Evolutionary conservation across 371 early-diverging fungal genomes (phyloP), one percentile per base, ranked within the genome.

Genomic region (Syncephalastrum racemosum): DNA sequence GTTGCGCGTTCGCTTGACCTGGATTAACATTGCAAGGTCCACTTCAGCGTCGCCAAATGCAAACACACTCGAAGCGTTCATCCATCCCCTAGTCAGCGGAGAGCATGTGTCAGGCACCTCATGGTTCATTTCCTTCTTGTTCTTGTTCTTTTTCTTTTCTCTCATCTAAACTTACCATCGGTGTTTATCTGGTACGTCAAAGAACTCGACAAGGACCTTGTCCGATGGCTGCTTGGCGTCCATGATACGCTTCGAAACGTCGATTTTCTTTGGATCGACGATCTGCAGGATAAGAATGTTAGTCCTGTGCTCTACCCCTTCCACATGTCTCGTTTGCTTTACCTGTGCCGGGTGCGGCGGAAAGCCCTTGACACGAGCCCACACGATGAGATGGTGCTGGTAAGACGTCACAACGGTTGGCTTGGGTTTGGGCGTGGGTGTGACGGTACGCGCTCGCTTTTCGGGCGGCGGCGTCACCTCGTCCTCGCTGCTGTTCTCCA

Each of bases 41-140:
- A 48, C 41, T 2, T 59, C 60, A 3, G 46, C n/a, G 49, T 73
- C 61, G 6, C 79, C 79, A 39, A 79, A 59, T 4, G 57, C 55
- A 39, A 54, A 46, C 3, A 75, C 53, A 47, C 70, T 56, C n/a
- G 51, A 20, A 43, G 46, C 57, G 10, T 41, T 41, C 19, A 79
- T 56, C 79, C 79, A 79, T 10, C 75, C 73, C 79, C 79, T 79
- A 54, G 16, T 4, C 39, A n/a, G n/a, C n/a, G n/a, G n/a, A n/a
- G n/a, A n/a, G 46, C 18, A 56, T 25, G 25, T n/a, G n/a, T n/a
- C n/a, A 56, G 27, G 1, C n/a, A 27, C 14, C 14, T n/a, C 10
- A 58, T 19, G 4, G 12, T 18, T 4, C 10, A 2, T 15, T 39
- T 20, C 6, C 3, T 18, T 18, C 31, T 27, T 23, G 12, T 27